These are phyloP conservation scores for Poa annua DNA, from an alignment of 176 grass and related monocot genomes.

Conservation along the genomic window DNA sequence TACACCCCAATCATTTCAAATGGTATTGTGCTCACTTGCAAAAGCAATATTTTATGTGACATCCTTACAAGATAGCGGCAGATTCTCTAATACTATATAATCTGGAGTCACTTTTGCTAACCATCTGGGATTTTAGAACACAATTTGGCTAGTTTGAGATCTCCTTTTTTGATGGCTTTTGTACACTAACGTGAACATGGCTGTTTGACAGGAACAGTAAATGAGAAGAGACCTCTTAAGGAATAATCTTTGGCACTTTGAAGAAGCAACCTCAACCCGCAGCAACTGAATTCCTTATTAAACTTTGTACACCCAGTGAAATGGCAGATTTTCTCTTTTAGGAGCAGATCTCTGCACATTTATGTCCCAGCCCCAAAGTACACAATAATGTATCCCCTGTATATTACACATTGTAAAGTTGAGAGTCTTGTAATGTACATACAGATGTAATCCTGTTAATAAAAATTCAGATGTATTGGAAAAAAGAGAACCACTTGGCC, in stretches of 20 bases:
- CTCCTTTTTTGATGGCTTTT: conserved; percentile 12
- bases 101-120: neutral
- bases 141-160: conserved; percentile 7
- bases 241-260: conserved; percentile 1
- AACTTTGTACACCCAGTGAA: neutral
- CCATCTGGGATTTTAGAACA: neutral
- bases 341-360: conserved; percentile 1
- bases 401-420: conserved; percentile 35
- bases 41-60: neutral
- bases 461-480: conserved; percentile 36
- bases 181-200: neutral
- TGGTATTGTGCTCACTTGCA: neutral
- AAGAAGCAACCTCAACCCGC: neutral
- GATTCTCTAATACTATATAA: neutral
- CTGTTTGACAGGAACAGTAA: conserved; percentile 49
- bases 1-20: conserved; percentile 14
- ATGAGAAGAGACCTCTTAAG: conserved; percentile 42
- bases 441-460: neutral
- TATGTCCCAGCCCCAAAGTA: conserved; percentile 5
- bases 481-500: conserved; percentile 43
- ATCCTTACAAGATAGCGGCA: conserved; percentile 12
- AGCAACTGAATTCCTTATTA: neutral
- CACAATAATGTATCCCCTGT: neutral
- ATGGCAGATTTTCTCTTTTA: neutral
- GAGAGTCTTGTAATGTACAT: conserved; percentile 42